Percentiles rank a stretch among this genome's conserved stretches.
Evolutionary conservation across 2,329 filamentous ascomycete species (phyloP).

Genomic region (Aspergillus aculeatus): DNA sequence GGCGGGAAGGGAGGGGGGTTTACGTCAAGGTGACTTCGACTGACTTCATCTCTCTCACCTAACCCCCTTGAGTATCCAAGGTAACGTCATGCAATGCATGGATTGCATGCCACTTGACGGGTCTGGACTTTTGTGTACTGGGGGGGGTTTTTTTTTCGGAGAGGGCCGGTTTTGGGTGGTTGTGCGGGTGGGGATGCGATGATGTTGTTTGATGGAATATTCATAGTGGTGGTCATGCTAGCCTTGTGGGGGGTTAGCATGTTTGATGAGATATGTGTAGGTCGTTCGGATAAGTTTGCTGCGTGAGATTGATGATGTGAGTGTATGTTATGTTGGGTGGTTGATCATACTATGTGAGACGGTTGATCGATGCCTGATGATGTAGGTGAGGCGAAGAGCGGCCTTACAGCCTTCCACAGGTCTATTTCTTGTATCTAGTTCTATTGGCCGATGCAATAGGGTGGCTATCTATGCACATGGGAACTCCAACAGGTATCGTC

Average conservation of each 20-base stretch:
- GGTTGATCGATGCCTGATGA: not conserved
- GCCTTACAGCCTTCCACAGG: no score
- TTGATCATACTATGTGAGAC: not conserved
- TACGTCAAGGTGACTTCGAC: not conserved
- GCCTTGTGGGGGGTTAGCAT: no score
- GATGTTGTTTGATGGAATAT: no score
- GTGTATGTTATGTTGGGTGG: not conserved
- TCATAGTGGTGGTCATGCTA: no score
- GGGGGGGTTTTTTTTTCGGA: not conserved
- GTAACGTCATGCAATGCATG: not conserved
- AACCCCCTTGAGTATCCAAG: not conserved
- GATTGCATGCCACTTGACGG: not conserved
- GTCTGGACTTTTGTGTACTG: not conserved
- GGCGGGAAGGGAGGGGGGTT: not conserved
- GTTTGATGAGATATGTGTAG: no score
- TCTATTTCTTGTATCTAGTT: no score
- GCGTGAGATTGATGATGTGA: not conserved
- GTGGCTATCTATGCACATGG: not conserved
- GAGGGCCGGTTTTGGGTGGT: no score
- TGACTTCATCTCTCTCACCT: not conserved
- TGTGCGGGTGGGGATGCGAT: no score
- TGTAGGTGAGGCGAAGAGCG: not conserved
- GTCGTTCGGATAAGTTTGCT: no score
- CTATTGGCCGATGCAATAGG: no score
- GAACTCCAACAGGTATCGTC: not conserved